Evolutionary conservation across 805 yeast genomes (phyloP), one percentile per base, ranked within the genome.

Genomic region (Metschnikowia hibisci): DNA sequence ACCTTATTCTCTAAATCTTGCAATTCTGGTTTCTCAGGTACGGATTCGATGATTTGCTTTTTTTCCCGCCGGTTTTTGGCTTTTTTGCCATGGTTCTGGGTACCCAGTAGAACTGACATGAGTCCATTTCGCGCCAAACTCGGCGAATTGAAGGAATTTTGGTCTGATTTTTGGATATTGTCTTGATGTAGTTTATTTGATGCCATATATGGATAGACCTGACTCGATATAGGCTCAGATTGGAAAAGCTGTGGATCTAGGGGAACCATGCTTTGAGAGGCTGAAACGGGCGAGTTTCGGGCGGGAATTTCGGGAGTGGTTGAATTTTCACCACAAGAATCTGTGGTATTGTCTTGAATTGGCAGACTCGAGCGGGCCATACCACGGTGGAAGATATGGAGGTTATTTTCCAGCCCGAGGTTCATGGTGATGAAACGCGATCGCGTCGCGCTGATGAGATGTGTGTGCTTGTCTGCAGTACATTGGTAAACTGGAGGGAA

Each of bases 51-150:
- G 32, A 6, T 3, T 16, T 16, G 13, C 13, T 39, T 35, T n/a
- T 23, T 13, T 7, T 11, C 10, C 14, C 41, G 37, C 20, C 25
- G 26, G 23, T 32, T 34, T 16, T 34, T 46, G 25, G 34, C 12
- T 18, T 35, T 48, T 32, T 34, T 45, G 31, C 25, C 22, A 18
- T 9, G n/a, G 25, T 32, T 44, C 33, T 33, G 50, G 54, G 16
- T 44, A 37, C 8, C 56, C 56, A n/a, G 53, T 43, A 52, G 41
- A 7, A 52, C 45, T 20, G 52, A 39, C 54, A 52, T 48, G 13
- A 52, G 45, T 18, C 42, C 40, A 29, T 41, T 38, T 22, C 30
- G 44, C 18, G 40, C 14, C n/a, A 25, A 40, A 13, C 11, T 34
- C 25, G 35, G 30, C 23, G 23, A 20, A 20, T 20, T 8, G 23